Base-by-base conservation (phyloP, 305 asterid species). In the Stenogyne calaminthoides region DNA sequence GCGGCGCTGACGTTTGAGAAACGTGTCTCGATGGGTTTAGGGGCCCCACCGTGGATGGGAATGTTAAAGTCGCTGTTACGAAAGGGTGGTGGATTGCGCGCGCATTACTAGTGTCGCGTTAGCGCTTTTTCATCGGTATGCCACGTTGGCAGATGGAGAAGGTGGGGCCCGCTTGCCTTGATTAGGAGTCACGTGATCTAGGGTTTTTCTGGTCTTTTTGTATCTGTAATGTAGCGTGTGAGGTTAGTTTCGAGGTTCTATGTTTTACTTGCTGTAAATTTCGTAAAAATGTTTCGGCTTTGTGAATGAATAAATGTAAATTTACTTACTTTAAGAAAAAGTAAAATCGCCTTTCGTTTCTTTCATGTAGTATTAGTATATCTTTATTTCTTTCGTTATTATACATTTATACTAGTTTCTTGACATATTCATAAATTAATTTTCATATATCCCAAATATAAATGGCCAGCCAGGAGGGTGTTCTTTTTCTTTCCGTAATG, bases 1-100 rank as follows among this genome's bases (percentile, higher is more conserved):
- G 86, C 95, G 7, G 95, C 97, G 25, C 59, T 88, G 10, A 88
- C 97, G 0, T 77, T 83, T 16, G 85, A 83, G 5, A 78, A 75
- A 91, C 93, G 72, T 87, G 92, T 51, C 79, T 87, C 1, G 88
- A 85, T 51, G 90, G 86, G 1, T 80, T 87, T 44, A 44, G 80
- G 34, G 76, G 86, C 3, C 39, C 67, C 0, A 62, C 27, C 6
- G 54, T 77, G 80, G 70, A 61, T 40, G 90, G 78, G n/a, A 67
- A 57, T 18, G 81, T 78, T 9, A 80, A 80, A 66, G 76, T 67
- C 64, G 80, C 70, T n/a, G 40, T 84, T 19, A 70, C 70, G 49
- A 56, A 46, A 79, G 83, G 36, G 82, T 85, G 2, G 34, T 69
- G 7, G 78, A 78, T 37, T 82, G 86, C 72, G 79, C 82, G 7